These are phyloP conservation scores for Kingdonia uniflora DNA, from an alignment of 164 flowering plant species.

Conservation along the genomic window DNA sequence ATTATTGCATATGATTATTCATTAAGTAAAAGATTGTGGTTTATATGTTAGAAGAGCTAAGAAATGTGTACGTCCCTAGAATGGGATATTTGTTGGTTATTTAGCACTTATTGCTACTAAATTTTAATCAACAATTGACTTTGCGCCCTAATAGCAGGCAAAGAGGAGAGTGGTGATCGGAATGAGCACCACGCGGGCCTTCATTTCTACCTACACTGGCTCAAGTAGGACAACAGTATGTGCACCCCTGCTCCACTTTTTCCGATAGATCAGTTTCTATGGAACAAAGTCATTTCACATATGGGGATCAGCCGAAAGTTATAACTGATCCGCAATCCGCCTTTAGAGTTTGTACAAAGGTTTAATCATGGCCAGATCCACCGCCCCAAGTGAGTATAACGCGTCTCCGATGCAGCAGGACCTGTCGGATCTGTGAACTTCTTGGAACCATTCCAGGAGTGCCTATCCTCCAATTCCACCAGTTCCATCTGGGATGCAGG, in stretches of 20 bases:
- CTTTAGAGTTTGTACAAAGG: conserved; percentile 55
- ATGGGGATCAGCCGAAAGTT: conserved; percentile 26
- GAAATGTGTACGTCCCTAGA: too few relatives aligned
- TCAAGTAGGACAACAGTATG: conserved; percentile 29
- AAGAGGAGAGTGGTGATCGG: conserved; percentile 25
- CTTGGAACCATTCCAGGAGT: conserved; percentile 36
- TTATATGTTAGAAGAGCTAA: too few relatives aligned
- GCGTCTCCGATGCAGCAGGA: conserved; percentile 36
- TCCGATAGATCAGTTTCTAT: conserved; percentile 22
- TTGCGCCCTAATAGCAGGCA: conserved; percentile 29
- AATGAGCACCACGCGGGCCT: conserved; percentile 19
- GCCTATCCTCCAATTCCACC: conserved; percentile 49
- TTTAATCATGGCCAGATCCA: conserved; percentile 30
- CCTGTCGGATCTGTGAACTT: conserved; percentile 24
- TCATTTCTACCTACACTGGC: conserved; percentile 20
- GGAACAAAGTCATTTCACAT: conserved; percentile 30
- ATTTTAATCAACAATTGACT: conserved; percentile 9
- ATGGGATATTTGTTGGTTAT: too few relatives aligned
- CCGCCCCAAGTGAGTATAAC: conserved; percentile 27
- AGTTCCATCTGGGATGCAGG: conserved; percentile 52
- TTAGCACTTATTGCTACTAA: too few relatives aligned
- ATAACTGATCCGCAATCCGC: conserved; percentile 41
- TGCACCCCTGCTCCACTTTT: conserved; percentile 23
- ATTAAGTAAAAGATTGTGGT: too few relatives aligned
- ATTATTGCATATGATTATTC: too few relatives aligned